Conservation (phyloP, 176 grass and related monocot species). For the Aegilops longissima region DNA sequence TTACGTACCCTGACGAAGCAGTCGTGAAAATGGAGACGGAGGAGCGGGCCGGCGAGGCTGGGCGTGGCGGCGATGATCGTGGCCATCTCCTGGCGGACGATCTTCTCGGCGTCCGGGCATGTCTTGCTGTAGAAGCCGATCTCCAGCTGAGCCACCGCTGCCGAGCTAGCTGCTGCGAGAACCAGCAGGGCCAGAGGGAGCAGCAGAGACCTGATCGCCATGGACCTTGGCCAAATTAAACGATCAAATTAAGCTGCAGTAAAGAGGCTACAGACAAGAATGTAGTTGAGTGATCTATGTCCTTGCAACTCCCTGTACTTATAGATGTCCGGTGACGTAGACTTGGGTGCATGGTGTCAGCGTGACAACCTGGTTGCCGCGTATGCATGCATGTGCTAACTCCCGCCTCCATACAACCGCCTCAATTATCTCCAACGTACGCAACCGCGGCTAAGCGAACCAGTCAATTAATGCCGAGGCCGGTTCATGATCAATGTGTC, state of each 20-base stretch:
- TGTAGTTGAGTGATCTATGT: background rate
- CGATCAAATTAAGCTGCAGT: background rate
- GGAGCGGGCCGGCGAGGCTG: conserved; percentile 54
- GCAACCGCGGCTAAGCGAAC: background rate
- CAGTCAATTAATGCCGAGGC: background rate
- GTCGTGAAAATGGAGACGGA: conserved; percentile 71
- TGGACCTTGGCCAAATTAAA: background rate
- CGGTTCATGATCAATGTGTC: background rate
- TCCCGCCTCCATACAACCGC: background rate
- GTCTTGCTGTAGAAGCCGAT: conserved; percentile 63
- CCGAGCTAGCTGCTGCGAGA: background rate
- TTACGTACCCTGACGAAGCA: conserved; percentile 61
- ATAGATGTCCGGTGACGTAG: background rate
- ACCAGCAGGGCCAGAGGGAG: conserved; percentile 9
- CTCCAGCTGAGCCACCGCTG: conserved; percentile 43
- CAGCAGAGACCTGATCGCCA: background rate
- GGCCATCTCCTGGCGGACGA: conserved; percentile 59
- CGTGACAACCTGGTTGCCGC: conserved; percentile 24
- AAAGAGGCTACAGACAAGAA: background rate
- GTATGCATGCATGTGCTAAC: conserved; percentile 34
- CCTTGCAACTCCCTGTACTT: background rate
- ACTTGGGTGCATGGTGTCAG: background rate
- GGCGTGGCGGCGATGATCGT: conserved; percentile 35
- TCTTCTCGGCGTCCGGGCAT: conserved; percentile 55
- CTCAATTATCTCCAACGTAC: background rate